phyloP scores from a whole-genome alignment of 805 yeast species.

The Metschnikowia gruessii region DNA sequence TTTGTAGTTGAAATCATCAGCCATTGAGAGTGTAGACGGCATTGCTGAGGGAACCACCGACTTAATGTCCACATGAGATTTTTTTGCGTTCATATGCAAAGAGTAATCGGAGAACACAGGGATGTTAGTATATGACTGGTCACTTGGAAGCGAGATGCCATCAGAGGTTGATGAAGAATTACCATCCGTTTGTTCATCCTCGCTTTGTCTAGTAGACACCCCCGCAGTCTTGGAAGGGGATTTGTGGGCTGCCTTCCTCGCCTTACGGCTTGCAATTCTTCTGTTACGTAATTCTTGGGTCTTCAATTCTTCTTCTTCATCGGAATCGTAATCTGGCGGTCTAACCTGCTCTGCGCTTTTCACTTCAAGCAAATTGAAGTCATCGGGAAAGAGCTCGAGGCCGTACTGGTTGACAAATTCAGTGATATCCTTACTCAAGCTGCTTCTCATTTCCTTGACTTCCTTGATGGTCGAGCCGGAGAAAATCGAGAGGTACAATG shows the following conservation, averaged over 20 bases:
- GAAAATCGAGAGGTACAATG: constrained; percentile 65
- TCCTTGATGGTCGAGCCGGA: constrained; percentile 55
- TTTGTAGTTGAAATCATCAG: constrained; percentile 29
- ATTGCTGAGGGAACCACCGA: constrained; percentile 14
- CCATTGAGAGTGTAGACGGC: constrained; percentile 30
- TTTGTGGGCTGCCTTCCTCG: constrained; percentile 15
- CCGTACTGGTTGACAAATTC: constrained; percentile 78
- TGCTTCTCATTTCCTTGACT: constrained; percentile 58
- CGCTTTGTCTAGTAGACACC: constrained; percentile 10
- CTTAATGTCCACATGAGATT: constrained; percentile 17
- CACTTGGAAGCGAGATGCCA: constrained; percentile 60
- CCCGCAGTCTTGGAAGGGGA: constrained; percentile 6
- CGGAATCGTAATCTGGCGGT: constrained; percentile 35
- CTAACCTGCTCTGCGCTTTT: constrained; percentile 36
- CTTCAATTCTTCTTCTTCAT: constrained; percentile 49
- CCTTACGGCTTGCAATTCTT: constrained; percentile 32
- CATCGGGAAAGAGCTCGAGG: constrained; percentile 76
- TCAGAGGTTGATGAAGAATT: constrained; percentile 48
- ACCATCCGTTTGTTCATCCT: constrained; percentile 22
- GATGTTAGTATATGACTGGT: constrained; percentile 60
- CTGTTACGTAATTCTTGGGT: constrained; percentile 47
- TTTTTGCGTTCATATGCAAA: constrained; percentile 30
- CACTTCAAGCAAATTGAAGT: constrained; percentile 59
- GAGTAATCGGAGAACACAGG: constrained; percentile 59
- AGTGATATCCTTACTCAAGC: constrained; percentile 70